Evolutionary conservation across 371 early-diverging fungal genomes (phyloP), one percentile per base, ranked within the genome.

Genomic region (Lichtheimia ramosa): DNA sequence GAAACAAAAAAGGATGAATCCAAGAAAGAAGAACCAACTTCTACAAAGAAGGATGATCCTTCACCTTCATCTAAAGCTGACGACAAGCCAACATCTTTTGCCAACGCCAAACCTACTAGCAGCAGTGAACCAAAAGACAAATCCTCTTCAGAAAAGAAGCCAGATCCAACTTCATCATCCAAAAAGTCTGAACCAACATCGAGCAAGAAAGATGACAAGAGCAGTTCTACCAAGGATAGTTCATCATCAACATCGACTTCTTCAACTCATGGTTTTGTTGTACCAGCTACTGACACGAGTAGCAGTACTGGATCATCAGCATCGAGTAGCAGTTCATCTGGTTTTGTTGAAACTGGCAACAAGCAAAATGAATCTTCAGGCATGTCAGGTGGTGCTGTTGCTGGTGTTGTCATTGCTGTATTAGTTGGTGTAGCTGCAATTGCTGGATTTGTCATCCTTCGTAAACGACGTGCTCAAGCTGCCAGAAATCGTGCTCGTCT

Each of bases 351-450:
- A 13, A 20, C 53, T 23, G 13, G 42, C 20, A 48, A 53, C 39
- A 20, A 34, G 15, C 18, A 43, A 13, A 15, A 5, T 25, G 6
- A 18, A n/a, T 34, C 48, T 6, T 61, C 61, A 4, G 62, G 62
- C 28, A 18, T 62, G 20, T 62, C 62, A 15, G 56, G 62, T 5
- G 62, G 62, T 56, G 62, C 62, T 6, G 51, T 55, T 13, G 62
- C 51, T 20, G 62, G 62, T 23, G 49, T 62, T 14, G 34, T 62
- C 40, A 43, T 56, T 43, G 62, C 62, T 25, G 51, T 62, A 12
- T 14, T 62, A 4, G 55, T 41, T 3, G 54, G 48, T 16, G 50
- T 61, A 4, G 62, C 50, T 25, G 62, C 54, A 2, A 23, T 61
- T 16, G 51, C 25, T 14, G 62, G 42, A 18, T 61, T 61, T 24